Evolutionary conservation across 495 filamentous ascomycete species (phyloP).

Genomic region (Sordaria brevicollis): DNA sequence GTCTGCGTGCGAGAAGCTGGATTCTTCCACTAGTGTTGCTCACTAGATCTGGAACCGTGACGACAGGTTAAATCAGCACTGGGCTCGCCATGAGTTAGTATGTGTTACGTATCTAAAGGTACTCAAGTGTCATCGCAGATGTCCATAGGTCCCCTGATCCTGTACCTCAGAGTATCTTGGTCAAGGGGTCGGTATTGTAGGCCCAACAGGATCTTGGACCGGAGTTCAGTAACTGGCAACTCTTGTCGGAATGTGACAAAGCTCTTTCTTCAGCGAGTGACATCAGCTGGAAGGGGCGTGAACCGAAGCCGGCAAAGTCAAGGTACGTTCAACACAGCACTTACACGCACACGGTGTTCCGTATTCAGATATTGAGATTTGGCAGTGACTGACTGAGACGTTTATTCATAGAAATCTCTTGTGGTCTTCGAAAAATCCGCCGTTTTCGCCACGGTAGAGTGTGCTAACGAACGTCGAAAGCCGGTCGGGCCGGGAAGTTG

Average conservation of each 20-base stretch:
- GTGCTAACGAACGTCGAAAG: neutral
- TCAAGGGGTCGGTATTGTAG: neutral
- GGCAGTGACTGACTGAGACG: neutral
- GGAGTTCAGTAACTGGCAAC: neutral
- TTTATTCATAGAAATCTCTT: neutral
- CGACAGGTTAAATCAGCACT: neutral
- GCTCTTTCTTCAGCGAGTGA: neutral
- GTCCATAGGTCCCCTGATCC: neutral
- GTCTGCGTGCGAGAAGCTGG: neutral
- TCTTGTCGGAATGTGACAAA: neutral
- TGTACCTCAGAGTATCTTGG: neutral
- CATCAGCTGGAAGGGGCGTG: neutral
- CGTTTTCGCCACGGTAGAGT: neutral
- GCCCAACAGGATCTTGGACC: neutral
- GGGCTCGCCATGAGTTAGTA: neutral
- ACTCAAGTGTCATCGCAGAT: neutral
- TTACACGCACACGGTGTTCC: neutral
- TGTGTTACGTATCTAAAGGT: neutral
- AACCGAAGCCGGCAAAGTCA: neutral
- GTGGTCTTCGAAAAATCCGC: neutral
- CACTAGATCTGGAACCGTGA: neutral
- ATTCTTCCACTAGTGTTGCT: neutral
- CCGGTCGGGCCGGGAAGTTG: neutral
- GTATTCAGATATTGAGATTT: neutral
- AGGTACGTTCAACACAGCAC: neutral